Evolutionary conservation across 1,284 basidiomycete species (phyloP).

Genomic region (Tetrapyrgos nigripes): DNA sequence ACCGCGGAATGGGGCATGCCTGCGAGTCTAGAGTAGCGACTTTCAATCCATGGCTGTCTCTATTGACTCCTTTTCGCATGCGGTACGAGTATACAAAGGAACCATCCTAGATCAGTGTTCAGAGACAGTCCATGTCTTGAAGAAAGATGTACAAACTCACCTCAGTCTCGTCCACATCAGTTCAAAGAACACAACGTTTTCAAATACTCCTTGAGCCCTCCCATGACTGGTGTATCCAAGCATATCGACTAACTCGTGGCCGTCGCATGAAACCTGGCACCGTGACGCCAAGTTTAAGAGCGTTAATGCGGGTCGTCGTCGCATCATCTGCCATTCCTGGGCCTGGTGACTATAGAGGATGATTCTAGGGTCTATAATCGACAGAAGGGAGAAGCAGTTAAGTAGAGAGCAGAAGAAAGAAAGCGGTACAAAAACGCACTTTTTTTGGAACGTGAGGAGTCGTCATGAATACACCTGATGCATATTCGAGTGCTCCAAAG

Average conservation of each 20-base stretch:
- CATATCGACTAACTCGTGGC: slow-evolving; percentile 92
- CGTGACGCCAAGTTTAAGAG: slow-evolving; percentile 95
- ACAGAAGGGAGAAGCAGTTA: background rate
- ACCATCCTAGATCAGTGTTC: slow-evolving; percentile 55
- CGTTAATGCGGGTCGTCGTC: slow-evolving; percentile 96
- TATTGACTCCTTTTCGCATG: slow-evolving; percentile 85
- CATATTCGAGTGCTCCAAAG: no score
- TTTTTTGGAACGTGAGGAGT: no score
- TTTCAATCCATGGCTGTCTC: slow-evolving; percentile 91
- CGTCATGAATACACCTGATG: no score
- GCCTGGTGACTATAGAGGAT: no score
- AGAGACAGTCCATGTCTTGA: slow-evolving; percentile 5
- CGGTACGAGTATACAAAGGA: slow-evolving; percentile 87
- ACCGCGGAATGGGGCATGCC: slow-evolving; percentile 80
- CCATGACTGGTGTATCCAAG: slow-evolving; percentile 58
- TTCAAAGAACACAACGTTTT: slow-evolving; percentile 85
- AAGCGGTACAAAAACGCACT: background rate
- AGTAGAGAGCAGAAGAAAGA: no score
- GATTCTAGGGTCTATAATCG: no score
- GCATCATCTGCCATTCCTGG: no score
- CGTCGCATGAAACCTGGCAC: slow-evolving; percentile 97
- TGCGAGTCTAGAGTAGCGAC: slow-evolving; percentile 89
- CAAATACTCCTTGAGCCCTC: slow-evolving; percentile 51
- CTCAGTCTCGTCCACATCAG: slow-evolving; percentile 79
- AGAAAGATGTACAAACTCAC: slow-evolving; percentile 46